phyloP scores from a whole-genome alignment of 495 filamentous ascomycete genomes.

The Penicillium psychrofluorescens region DNA sequence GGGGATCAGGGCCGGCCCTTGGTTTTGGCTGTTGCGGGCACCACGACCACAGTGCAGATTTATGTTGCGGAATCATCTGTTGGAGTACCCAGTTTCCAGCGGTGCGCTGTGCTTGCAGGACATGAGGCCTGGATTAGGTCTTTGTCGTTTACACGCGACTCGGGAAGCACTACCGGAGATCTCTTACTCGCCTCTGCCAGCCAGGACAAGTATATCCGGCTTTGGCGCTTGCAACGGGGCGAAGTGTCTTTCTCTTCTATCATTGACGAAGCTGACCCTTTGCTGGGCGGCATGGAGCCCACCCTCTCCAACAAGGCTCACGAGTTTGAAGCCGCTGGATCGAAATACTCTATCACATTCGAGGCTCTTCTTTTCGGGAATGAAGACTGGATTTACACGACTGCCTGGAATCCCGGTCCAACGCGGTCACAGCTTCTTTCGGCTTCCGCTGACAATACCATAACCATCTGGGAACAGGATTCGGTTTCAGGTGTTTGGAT shows the following conservation, averaged over 20 bases:
- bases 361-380: constrained; percentile 93
- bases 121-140: constrained; percentile 95
- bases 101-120: constrained; percentile 72
- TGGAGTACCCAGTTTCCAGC: constrained; percentile 47
- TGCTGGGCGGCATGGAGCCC: constrained; percentile 53
- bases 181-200: constrained; percentile 86
- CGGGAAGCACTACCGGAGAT: constrained; percentile 47
- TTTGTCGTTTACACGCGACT: constrained; percentile 67
- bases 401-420: constrained; percentile 58
- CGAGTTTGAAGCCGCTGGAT: constrained; percentile 48
- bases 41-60: constrained; percentile 67
- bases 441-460: constrained; percentile 89
- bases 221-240: constrained; percentile 80
- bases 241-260: constrained; percentile 28
- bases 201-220: constrained; percentile 93
- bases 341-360: constrained; percentile 75
- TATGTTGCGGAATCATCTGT: constrained; percentile 48
- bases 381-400: constrained; percentile 96
- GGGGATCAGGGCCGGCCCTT: constrained; percentile 39
- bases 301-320: constrained; percentile 83
- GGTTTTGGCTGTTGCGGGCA: constrained; percentile 77
- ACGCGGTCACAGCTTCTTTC: constrained; percentile 68
- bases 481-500: constrained; percentile 81
- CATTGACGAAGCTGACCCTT: constrained; percentile 40
- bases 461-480: constrained; percentile 88